Evolutionary conservation across 2,329 filamentous ascomycete genomes (phyloP).

Genomic region (Coleophoma crateriformis): DNA sequence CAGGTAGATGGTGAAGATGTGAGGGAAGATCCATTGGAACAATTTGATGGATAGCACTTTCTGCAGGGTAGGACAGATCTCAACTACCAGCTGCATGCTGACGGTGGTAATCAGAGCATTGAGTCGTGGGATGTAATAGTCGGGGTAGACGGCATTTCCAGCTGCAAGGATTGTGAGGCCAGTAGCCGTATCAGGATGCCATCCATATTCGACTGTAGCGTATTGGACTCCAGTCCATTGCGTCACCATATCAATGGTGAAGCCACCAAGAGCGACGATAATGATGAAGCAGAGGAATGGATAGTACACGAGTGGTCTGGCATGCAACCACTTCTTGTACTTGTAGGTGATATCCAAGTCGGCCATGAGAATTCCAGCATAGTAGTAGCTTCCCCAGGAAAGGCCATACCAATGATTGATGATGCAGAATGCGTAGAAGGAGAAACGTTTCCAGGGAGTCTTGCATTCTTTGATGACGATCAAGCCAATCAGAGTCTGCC

Average conservation of each 20-base stretch:
- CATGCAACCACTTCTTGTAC: conserved; percentile 32
- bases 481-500: conserved; percentile 34
- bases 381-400: conserved; percentile 39
- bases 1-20: conserved; percentile 43
- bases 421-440: conserved; percentile 36
- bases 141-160: conserved; percentile 29
- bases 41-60: conserved; percentile 32
- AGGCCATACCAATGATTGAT: conserved; percentile 39
- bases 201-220: conserved; percentile 31
- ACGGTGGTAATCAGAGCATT: conserved; percentile 35
- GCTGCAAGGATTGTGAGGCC: conserved; percentile 31
- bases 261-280: conserved; percentile 23
- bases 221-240: conserved; percentile 9
- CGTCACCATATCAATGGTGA: conserved; percentile 10
- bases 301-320: conserved; percentile 29
- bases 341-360: conserved; percentile 41
- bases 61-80: conserved; percentile 31
- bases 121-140: conserved; percentile 36
- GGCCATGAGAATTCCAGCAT: conserved; percentile 36
- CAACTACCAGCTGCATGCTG: conserved; percentile 27
- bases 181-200: conserved; percentile 34
- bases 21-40: conserved; percentile 37
- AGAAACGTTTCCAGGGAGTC: conserved; percentile 38
- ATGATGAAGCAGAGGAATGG: conserved; percentile 27
- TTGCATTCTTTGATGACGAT: conserved; percentile 39